Evolutionary conservation across 257 asterid genomes (phyloP).

Genomic region (Nicotiana sylvestris): DNA sequence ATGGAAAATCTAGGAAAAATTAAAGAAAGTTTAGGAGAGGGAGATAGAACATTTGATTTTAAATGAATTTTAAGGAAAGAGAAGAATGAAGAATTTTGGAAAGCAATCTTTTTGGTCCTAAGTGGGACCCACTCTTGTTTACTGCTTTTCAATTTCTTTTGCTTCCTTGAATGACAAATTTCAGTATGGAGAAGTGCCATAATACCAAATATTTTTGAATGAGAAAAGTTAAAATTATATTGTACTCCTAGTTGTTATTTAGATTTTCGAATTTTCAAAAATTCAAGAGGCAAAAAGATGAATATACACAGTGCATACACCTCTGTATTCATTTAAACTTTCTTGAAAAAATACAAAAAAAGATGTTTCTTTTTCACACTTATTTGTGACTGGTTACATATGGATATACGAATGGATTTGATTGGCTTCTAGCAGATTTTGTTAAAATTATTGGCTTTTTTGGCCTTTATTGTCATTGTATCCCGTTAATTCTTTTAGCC

Average conservation of each 20-base stretch:
- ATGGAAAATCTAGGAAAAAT: slow-evolving; percentile 1
- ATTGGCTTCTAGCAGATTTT: not conserved
- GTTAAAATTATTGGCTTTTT: not conserved
- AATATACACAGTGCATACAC: not conserved
- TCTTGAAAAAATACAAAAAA: not conserved
- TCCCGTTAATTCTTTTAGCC: not conserved
- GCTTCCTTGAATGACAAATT: not conserved
- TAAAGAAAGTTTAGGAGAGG: not conserved
- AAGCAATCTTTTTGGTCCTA: not conserved
- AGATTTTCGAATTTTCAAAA: not conserved
- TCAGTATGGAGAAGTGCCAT: not conserved
- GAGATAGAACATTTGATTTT: not conserved
- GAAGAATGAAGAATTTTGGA: not conserved
- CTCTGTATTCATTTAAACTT: not conserved
- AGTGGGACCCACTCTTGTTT: not conserved
- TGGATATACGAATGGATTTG: not conserved
- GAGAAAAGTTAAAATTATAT: not conserved
- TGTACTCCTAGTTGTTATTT: not conserved
- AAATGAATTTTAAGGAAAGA: not conserved
- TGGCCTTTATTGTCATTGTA: not conserved
- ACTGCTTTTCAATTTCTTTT: not conserved
- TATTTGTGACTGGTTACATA: not conserved
- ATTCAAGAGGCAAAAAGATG: not conserved
- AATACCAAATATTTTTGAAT: not conserved
- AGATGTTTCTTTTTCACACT: not conserved